phyloP scores from a whole-genome alignment of 2,329 filamentous ascomycete species.

The Sclerotinia trifoliorum region DNA sequence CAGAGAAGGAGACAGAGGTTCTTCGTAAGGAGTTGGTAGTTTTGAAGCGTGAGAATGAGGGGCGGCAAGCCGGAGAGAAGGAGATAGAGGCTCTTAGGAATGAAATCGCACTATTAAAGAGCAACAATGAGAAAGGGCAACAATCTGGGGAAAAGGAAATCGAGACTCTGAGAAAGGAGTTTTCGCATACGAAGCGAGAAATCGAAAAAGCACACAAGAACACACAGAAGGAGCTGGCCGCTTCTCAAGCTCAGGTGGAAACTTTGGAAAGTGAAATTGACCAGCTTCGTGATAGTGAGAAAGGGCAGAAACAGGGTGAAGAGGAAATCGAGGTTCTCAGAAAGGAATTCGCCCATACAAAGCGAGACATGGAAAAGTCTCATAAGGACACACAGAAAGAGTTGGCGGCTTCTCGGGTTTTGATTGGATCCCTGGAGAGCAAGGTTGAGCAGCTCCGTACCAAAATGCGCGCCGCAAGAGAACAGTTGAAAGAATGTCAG shows the following conservation, averaged over 20 bases:
- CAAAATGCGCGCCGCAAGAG: conserved; percentile 62
- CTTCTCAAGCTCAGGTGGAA: conserved; percentile 62
- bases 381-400: conserved; percentile 35
- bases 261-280: conserved; percentile 40
- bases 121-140: conserved; percentile 46
- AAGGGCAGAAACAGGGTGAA: conserved; percentile 48
- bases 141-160: conserved; percentile 50
- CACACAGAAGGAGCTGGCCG: conserved; percentile 36
- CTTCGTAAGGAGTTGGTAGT: conserved; percentile 38
- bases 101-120: conserved; percentile 42
- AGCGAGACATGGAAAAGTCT: conserved; percentile 35
- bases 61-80: conserved; percentile 40
- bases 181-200: conserved; percentile 39
- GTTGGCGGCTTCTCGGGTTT: conserved; percentile 50
- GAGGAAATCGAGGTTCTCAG: conserved; percentile 43
- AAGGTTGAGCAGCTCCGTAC: conserved; percentile 40
- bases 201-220: conserved; percentile 32
- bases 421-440: conserved; percentile 55
- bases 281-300: conserved; percentile 41
- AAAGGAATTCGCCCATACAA: conserved; percentile 41
- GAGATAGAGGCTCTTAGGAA: conserved; percentile 38
- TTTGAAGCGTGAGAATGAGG: conserved; percentile 44
- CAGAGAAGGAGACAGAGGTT: conserved; percentile 36
- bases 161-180: conserved; percentile 42
- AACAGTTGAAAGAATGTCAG: conserved; percentile 68